Evolutionary conservation across 163 green algal genomes (phyloP).

Genomic region (Trebouxiophyceae sp.): DNA sequence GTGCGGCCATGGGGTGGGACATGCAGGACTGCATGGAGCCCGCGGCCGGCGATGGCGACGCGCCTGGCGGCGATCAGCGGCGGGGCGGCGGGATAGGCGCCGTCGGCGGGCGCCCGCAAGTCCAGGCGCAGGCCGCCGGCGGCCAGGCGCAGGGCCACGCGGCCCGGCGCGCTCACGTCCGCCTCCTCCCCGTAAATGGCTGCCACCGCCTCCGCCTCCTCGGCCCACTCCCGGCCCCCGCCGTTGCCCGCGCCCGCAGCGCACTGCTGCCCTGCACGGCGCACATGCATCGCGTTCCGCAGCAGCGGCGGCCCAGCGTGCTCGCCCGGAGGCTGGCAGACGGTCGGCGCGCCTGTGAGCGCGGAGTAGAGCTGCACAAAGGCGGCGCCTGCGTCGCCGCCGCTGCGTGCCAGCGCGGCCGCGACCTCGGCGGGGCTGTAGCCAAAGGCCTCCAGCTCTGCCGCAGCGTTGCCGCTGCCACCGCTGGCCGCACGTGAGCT

Average conservation of each 20-base stretch:
- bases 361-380: constrained; percentile 22
- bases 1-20: no score
- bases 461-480: constrained; percentile 10
- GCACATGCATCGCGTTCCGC: no score
- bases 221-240: constrained; percentile 30
- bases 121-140: no score
- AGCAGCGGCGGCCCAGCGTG: no score
- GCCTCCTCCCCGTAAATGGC: constrained; percentile 57
- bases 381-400: constrained; percentile 28
- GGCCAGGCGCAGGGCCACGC: no score
- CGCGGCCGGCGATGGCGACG: no score
- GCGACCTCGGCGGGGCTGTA: constrained; percentile 24
- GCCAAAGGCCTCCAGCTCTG: constrained; percentile 30
- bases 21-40: no score
- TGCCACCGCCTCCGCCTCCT: constrained; percentile 60
- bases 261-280: neutral
- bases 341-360: constrained; percentile 7
- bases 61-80: no score
- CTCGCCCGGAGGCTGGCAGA: no score
- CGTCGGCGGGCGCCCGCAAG: no score
- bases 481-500: neutral
- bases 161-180: no score
- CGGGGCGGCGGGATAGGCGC: no score
- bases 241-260: neutral
- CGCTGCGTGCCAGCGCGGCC: constrained; percentile 20